phyloP scores from a whole-genome alignment of 1,284 basidiomycete species.

The Golubevia sp. region DNA sequence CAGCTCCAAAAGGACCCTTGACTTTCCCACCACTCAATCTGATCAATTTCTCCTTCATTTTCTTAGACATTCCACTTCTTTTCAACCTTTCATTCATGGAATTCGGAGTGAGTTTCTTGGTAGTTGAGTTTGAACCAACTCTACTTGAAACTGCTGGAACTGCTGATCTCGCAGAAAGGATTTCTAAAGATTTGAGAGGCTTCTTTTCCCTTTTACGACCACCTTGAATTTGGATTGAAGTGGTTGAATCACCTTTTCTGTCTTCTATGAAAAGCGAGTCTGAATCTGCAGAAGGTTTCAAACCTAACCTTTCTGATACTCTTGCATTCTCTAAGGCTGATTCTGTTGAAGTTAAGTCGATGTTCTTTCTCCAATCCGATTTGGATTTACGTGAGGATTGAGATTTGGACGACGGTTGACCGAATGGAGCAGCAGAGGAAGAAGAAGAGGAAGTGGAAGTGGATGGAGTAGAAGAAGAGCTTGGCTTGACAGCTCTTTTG shows the following conservation, averaged over 20 bases:
- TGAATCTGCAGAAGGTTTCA: background rate
- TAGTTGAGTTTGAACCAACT: conserved; percentile 2
- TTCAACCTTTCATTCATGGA: conserved; percentile 7
- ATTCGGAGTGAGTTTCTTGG: conserved; percentile 9
- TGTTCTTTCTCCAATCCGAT: no score
- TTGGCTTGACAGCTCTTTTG: no score
- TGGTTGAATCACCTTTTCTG: conserved; percentile 69
- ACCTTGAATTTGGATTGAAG: conserved; percentile 75
- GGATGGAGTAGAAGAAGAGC: no score
- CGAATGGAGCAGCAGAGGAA: background rate
- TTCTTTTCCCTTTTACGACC: conserved; percentile 63
- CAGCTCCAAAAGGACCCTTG: background rate
- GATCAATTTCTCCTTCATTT: conserved; percentile 24
- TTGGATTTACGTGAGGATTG: no score
- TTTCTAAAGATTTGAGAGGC: conserved; percentile 76
- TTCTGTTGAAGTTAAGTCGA: no score
- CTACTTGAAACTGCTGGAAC: conserved; percentile 73
- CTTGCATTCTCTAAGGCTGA: no score
- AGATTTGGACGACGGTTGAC: no score
- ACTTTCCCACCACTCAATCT: conserved; percentile 1
- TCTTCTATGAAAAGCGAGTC: conserved; percentile 24
- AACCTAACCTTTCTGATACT: conserved; percentile 2
- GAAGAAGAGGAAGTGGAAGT: no score
- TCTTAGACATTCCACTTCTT: conserved; percentile 27
- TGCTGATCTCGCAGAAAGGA: conserved; percentile 80